Conservation (phyloP, 2,329 filamentous ascomycete genomes). For the Bimuria novae-zelandiae region DNA sequence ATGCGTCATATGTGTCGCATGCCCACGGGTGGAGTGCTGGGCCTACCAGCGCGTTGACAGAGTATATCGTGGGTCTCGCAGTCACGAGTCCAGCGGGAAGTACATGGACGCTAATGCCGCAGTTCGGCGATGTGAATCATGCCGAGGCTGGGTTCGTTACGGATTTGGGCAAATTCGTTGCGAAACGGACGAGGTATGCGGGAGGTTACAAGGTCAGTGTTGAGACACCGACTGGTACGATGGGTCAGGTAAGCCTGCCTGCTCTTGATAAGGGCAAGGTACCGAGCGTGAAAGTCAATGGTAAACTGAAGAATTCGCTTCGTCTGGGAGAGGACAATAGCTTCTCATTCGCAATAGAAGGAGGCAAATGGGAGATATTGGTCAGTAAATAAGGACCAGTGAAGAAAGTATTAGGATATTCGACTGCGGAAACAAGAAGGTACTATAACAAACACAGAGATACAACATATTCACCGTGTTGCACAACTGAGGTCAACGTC, state of each 20-base stretch:
- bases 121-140: slow-evolving; percentile 49
- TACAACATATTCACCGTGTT: too few species aligned
- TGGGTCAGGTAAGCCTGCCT: slow-evolving; percentile 36
- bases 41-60: slow-evolving; percentile 38
- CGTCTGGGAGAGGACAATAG: background rate
- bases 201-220: slow-evolving; percentile 26
- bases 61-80: slow-evolving; percentile 52
- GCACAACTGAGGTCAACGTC: too few species aligned
- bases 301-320: background rate
- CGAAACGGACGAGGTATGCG: slow-evolving; percentile 34
- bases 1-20: slow-evolving; percentile 51
- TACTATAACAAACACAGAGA: too few species aligned
- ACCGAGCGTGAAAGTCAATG: slow-evolving; percentile 16
- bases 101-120: slow-evolving; percentile 52
- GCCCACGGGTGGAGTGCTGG: slow-evolving; percentile 51
- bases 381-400: slow-evolving; percentile 2
- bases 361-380: slow-evolving; percentile 8
- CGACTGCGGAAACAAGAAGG: too few species aligned
- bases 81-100: slow-evolving; percentile 47
- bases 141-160: slow-evolving; percentile 55
- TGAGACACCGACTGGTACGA: slow-evolving; percentile 35
- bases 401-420: too few species aligned
- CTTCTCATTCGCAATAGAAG: background rate
- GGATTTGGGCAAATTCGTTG: slow-evolving; percentile 49
- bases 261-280: slow-evolving; percentile 11